Evolutionary conservation across 2,329 filamentous ascomycete species (phyloP).

Genomic region (Aotearoamyces nothofagi): DNA sequence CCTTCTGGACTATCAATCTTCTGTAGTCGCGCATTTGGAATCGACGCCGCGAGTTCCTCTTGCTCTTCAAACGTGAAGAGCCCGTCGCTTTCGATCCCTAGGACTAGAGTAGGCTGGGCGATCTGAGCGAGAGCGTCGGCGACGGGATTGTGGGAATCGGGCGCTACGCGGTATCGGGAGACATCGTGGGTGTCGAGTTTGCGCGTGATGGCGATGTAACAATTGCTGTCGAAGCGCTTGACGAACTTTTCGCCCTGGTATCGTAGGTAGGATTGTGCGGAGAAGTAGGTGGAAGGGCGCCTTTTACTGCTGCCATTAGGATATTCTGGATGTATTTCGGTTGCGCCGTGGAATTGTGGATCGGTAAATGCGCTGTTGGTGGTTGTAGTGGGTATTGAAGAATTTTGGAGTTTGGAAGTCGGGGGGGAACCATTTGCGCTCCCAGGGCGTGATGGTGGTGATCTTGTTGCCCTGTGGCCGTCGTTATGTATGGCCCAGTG

Average conservation of each 20-base stretch:
- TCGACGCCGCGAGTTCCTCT: slow-evolving; percentile 71
- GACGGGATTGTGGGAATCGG: slow-evolving; percentile 29
- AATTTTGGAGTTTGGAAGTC: neutral
- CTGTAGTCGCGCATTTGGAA: slow-evolving; percentile 62
- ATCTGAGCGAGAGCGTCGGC: slow-evolving; percentile 67
- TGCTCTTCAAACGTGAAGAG: slow-evolving; percentile 97
- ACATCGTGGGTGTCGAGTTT: slow-evolving; percentile 97
- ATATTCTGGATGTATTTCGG: slow-evolving; percentile 27
- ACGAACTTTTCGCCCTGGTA: slow-evolving; percentile 97
- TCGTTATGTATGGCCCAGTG: slow-evolving; percentile 77
- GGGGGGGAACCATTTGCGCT: slow-evolving; percentile 5
- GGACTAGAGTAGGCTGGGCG: slow-evolving; percentile 74
- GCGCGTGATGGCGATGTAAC: slow-evolving; percentile 96
- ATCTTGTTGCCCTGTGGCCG: slow-evolving; percentile 50
- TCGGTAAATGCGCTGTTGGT: slow-evolving; percentile 31
- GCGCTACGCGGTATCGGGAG: slow-evolving; percentile 51
- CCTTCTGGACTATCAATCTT: slow-evolving; percentile 90
- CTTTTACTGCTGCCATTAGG: slow-evolving; percentile 19
- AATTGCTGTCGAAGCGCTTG: slow-evolving; percentile 93
- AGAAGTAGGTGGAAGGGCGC: slow-evolving; percentile 74
- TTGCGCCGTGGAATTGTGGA: slow-evolving; percentile 58
- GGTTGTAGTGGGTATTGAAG: slow-evolving; percentile 5
- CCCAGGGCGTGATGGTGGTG: slow-evolving; percentile 26
- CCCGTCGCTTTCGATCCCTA: slow-evolving; percentile 91
- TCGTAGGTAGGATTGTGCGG: slow-evolving; percentile 89